Base-by-base conservation (phyloP, 495 filamentous ascomycete genomes). In the Gamarada debralockiae region DNA sequence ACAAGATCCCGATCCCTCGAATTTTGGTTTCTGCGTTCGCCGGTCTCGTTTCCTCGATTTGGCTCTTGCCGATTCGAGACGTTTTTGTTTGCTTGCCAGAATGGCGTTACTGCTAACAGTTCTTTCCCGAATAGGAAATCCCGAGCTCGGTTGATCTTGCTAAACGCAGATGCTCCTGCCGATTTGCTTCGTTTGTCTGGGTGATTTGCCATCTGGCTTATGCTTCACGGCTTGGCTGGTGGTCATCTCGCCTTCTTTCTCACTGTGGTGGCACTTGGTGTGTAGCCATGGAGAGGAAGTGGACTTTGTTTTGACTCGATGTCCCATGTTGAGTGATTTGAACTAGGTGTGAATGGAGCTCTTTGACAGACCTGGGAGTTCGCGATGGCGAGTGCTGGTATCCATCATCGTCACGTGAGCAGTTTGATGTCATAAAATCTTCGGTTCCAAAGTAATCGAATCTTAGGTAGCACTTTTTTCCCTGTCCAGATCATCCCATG, bases 201-300 rank as follows among this genome's bases (percentile, higher is more conserved):
- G 20, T 21, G 31, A 48, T 34, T n/a, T 36, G 42, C 50, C 25
- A 21, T 33, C 39, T 25, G 15, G 14, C 33, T 38, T 14, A 24
- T 48, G 18, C 31, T 20, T 14, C 43, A 10, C 20, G 47, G 21
- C 27, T 27, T 47, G 9, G n/a, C 22, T 14, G 21, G 25, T 50
- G 13, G 20, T 52, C n/a, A 14, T n/a, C 12, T 24, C 49, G 21
- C 53, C 39, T 40, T 29, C 49, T 60, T 60, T 60, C 58, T 60
- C 58, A 60, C 53, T 51, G 40, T 60, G 48, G 49, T 56, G 31
- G 44, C 45, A 31, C 53, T 45, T 56, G 29, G 17, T 9, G 58
- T 36, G 41, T 42, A 46, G 52, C 53, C 40, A 60, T 51, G 53
- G 53, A 60, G 58, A 60, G 58, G 58, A 60, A 25, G 27, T 29